Base-by-base conservation (phyloP, 768 basidiomycete species). In the Mycena haematopus region DNA sequence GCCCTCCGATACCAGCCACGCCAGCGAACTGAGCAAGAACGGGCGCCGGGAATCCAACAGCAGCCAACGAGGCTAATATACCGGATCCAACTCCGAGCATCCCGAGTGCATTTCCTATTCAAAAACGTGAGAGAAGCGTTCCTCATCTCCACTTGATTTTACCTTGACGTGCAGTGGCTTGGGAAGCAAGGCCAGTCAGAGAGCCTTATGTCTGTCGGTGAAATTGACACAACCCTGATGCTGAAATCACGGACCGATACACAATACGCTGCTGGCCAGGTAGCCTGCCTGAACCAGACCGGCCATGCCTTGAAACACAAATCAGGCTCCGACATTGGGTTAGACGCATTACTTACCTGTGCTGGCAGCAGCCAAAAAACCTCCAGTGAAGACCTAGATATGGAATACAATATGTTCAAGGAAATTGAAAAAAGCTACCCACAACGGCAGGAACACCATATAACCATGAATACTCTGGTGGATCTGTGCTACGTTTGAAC, bases 221-320 rank as follows among this genome's bases (percentile, higher is more conserved):
- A 31, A 54, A 53, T 52, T 17, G 19, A 2, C n/a, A 38, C 10
- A 22, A 25, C 38, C 25, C 35, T 17, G 24, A 27, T 13, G 56
- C 56, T 35, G 52, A 33, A 50, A 29, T 24, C 27, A 57, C 69
- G 58, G 65, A 89, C 92, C 87, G 61, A 95, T 95, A 72, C 93
- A 93, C 47, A 95, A 84, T n/a, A 95, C 72, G 68, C 91, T 93
- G 70, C 90, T 92, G 1, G 92, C 84, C 59, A 95, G 72, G 71
- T 95, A 95, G 14, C 93, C 93, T 3, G 93, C 92, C 74, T 94
- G 92, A 6, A 95, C 91, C 36, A 95, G 82, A 21, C 93, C 93
- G 14, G 83, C 86, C 87, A 92, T 88, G 49, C 63, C 62, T 63
- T 29, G 21, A 29, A 42, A 14, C 7, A 31, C 6, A 1, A 11